A percentile compares a stretch with the other conserved stretches of the same genome.
phyloP scores from a whole-genome alignment of 192 early-diverging fungal species.

The Coemansia erecta region DNA sequence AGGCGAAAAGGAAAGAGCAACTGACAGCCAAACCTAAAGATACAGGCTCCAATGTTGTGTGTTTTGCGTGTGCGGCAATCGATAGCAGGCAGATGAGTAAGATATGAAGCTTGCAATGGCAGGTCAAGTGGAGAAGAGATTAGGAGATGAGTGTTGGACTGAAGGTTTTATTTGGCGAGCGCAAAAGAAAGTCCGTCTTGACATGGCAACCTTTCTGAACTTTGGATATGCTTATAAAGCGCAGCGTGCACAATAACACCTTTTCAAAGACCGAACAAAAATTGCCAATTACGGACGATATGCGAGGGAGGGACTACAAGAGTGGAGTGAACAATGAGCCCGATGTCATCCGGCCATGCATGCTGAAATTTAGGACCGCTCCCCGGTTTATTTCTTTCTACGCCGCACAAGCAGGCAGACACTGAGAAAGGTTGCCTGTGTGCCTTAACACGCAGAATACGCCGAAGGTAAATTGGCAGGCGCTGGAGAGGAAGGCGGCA shows the following conservation, averaged over 20 bases:
- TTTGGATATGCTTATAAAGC: constrained; percentile 6
- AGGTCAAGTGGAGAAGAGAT: too few species aligned
- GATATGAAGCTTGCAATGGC: too few species aligned
- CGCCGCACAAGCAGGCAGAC: not conserved
- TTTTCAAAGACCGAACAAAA: not conserved
- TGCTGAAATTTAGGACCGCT: constrained; percentile 1
- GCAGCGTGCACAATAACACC: constrained; percentile 1
- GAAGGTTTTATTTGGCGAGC: too few species aligned
- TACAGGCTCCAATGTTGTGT: not conserved
- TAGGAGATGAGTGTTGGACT: too few species aligned
- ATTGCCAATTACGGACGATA: not conserved
- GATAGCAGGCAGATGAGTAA: too few species aligned
- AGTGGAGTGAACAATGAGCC: constrained; percentile 23
- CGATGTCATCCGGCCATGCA: not conserved
- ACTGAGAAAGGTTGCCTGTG: too few species aligned
- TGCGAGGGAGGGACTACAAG: constrained; percentile 11
- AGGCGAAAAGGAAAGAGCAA: not conserved
- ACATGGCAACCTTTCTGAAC: not conserved
- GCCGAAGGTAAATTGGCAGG: too few species aligned
- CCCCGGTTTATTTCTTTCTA: constrained; percentile 5
- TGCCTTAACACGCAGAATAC: too few species aligned
- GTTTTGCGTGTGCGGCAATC: too few species aligned
- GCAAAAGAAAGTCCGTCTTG: too few species aligned
- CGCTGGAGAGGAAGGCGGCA: too few species aligned
- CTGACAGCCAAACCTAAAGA: not conserved